phyloP scores from a whole-genome alignment of 192 early-diverging fungal species.

The Umbelopsis sp. region DNA sequence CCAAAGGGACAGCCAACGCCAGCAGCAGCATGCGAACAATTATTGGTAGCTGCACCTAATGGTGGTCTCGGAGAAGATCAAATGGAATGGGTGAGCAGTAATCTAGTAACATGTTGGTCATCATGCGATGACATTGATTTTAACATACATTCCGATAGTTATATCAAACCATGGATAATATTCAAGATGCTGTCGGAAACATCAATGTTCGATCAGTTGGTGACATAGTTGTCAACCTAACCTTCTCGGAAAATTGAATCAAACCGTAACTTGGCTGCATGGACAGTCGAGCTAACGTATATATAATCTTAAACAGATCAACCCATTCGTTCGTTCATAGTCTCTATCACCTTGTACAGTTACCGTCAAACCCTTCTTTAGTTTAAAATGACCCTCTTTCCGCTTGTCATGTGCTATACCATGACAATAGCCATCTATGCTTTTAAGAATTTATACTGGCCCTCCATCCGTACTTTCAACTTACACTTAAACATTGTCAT shows the following conservation, averaged over 20 bases:
- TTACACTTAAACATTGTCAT: constrained; percentile 15
- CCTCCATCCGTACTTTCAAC: not conserved
- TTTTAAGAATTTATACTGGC: not conserved
- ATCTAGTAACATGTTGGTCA: not conserved
- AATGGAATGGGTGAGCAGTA: constrained; percentile 19
- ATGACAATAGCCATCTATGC: not conserved
- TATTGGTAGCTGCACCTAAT: constrained; percentile 17
- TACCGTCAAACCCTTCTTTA: not conserved
- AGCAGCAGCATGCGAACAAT: not conserved
- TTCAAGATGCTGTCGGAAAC: constrained; percentile 32
- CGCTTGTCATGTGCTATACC: not conserved
- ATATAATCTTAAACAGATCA: not conserved
- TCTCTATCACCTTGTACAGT: constrained; percentile 5
- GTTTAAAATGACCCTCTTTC: not conserved
- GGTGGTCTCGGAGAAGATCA: constrained; percentile 22
- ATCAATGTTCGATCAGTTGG: constrained; percentile 38
- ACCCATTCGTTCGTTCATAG: not conserved
- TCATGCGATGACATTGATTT: not conserved
- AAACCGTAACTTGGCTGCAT: not conserved
- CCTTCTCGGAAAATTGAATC: constrained; percentile 19
- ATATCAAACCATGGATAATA: constrained; percentile 33
- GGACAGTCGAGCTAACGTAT: not conserved
- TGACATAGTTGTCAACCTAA: constrained; percentile 40
- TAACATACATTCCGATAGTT: constrained; percentile 7
- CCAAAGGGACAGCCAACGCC: not conserved